Conservation (phyloP, 257 asterid genomes). For the Salvia splendens region DNA sequence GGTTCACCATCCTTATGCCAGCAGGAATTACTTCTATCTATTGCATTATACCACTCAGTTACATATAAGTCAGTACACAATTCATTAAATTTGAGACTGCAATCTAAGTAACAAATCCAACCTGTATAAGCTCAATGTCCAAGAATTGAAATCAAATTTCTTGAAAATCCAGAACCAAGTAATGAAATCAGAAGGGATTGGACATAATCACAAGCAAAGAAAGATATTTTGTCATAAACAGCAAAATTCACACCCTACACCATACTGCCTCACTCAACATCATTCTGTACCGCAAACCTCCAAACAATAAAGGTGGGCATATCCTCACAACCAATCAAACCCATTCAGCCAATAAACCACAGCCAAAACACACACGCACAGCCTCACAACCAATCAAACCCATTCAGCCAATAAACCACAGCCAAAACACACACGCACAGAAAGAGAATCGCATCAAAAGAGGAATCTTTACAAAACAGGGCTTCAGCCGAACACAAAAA, state of each 20-base stretch:
- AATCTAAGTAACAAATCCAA: slow-evolving; percentile 3
- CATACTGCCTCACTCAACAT: no score
- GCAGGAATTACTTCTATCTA: slow-evolving; percentile 14
- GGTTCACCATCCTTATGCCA: slow-evolving; percentile 52
- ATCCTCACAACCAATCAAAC: slow-evolving; percentile 7
- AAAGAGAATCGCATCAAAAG: not conserved
- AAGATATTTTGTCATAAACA: no score
- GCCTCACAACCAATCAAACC: slow-evolving; percentile 15
- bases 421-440: not conserved
- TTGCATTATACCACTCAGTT: not conserved
- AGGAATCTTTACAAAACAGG: not conserved
- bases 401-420: slow-evolving; percentile 1
- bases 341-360: slow-evolving; percentile 14
- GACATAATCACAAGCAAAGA: no score
- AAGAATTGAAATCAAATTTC: not conserved
- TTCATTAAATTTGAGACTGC: not conserved
- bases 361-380: slow-evolving; percentile 9
- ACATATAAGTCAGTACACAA: not conserved
- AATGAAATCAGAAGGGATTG: no score
- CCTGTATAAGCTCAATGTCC: not conserved
- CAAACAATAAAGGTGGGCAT: not conserved
- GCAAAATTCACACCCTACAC: no score
- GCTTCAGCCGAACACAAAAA: not conserved
- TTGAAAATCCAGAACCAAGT: no score
- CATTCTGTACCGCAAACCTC: not conserved